Base-by-base conservation (phyloP, 176 grass and related monocot genomes). In the Juncus inflexus region DNA sequence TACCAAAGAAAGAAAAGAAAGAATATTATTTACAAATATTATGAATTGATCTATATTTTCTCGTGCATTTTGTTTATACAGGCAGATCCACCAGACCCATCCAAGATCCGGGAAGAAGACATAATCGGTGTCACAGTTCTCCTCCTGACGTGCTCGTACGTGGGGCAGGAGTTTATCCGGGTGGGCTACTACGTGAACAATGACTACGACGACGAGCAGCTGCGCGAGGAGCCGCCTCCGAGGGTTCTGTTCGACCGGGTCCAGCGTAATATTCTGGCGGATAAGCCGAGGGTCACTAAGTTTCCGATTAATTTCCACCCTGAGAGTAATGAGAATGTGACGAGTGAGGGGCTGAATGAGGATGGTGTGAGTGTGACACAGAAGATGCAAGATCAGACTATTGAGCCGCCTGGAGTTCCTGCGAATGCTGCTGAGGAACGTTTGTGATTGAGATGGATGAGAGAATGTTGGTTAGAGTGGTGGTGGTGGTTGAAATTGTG, bases 111-210 rank as follows among this genome's bases (percentile, higher is more conserved):
- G 8, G 94, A 99, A 72, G 80, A 99, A 78, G 94, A 99, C 70
- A 99, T 99, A 60, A 99, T 92, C 9, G 94, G 94, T 8, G 94
- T 99, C 41, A 99, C 94, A 0, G 94, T 99, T 67, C 75, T 99
- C 60, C 76, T 99, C 12, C 61, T 99, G 77, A 99, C 94, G 14
- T 99, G 88, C 70, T 99, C 94, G 2, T 99, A 92, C 69, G 65
- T 99, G 77, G 88, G 94, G 7, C 94, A 99, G 61, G 94, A 99
- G 73, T 99, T 99, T 82, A 92, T 99, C 71, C 83, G 94, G 67
- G 94, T 99, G 50, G 94, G 94, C 15, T 99, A 99, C 80, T 99
- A 99, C 0, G 94, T 99, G 61, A 99, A 92, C 83, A 99, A 99
- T 7, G 94, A 99, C 7, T 99, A 99, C 1, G 94, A 89, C 5